These are phyloP conservation scores for Metschnikowia kofuensis DNA, from an alignment of 805 yeast species.

Conservation along the genomic window DNA sequence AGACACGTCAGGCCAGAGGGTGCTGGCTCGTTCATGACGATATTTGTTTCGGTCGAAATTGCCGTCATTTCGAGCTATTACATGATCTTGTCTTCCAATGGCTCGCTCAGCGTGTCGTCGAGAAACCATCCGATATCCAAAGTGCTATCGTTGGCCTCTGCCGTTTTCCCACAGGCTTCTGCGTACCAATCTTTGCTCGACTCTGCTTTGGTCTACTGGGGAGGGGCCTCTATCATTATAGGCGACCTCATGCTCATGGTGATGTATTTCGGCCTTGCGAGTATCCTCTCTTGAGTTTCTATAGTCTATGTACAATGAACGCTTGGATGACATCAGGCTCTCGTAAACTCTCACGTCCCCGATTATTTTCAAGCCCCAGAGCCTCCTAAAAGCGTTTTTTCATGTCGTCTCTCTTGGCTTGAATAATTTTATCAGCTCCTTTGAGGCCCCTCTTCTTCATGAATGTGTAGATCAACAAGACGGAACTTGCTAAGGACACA, in stretches of 20 bases:
- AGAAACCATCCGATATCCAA: conserved; percentile 28
- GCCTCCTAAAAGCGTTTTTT: conserved; percentile 15
- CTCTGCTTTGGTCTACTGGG: conserved; percentile 34
- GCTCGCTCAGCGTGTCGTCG: conserved; percentile 23
- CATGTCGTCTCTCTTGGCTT: conserved; percentile 40
- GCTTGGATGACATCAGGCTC: neutral
- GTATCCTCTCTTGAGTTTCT: conserved; percentile 15
- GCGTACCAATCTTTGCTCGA: conserved; percentile 28
- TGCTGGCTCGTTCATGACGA: conserved; percentile 22
- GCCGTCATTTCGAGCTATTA: conserved; percentile 34
- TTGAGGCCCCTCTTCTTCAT: conserved; percentile 28
- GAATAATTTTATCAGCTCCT: conserved; percentile 39
- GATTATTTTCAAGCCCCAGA: neutral
- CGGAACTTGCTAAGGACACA: conserved; percentile 66
- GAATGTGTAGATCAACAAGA: conserved; percentile 48
- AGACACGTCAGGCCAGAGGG: conserved; percentile 20
- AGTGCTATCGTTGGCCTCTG: conserved; percentile 29
- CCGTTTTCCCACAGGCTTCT: conserved; percentile 33
- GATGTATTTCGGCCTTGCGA: conserved; percentile 37
- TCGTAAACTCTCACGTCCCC: neutral
- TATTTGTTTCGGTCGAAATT: conserved; percentile 32
- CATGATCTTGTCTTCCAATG: conserved; percentile 24
- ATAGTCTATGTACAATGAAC: conserved; percentile 7
- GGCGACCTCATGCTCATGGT: conserved; percentile 38
- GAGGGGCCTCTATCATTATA: conserved; percentile 32